These are phyloP conservation scores for Bisporella sp. DNA, from an alignment of 2,329 filamentous ascomycete species.

Conservation along the genomic window DNA sequence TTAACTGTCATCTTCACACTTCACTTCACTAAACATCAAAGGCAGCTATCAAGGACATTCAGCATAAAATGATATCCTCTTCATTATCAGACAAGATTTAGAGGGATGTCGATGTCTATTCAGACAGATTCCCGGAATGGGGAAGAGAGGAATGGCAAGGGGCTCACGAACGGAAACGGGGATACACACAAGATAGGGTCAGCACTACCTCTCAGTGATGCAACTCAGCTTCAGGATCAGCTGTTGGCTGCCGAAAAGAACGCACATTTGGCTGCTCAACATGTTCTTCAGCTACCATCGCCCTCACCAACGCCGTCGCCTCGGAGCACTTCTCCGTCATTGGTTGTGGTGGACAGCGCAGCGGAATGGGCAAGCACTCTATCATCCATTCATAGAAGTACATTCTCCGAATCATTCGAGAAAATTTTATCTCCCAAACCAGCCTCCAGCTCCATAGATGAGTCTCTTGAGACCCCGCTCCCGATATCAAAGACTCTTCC, in stretches of 20 bases:
- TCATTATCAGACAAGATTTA: not conserved
- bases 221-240: not conserved
- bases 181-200: too few species aligned
- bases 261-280: constrained; percentile 11
- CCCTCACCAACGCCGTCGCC: constrained; percentile 22
- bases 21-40: too few species aligned
- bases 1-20: too few species aligned
- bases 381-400: not conserved
- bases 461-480: constrained; percentile 11
- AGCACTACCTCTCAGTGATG: too few species aligned
- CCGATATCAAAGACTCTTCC: constrained; percentile 17
- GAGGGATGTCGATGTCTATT: not conserved
- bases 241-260: not conserved
- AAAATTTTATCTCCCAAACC: constrained; percentile 2
- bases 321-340: constrained; percentile 16
- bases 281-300: constrained; percentile 18
- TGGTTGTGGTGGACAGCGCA: constrained; percentile 10
- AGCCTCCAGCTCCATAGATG: constrained; percentile 2
- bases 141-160: too few species aligned
- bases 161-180: too few species aligned
- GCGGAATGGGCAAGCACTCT: not conserved
- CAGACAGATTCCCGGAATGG: too few species aligned
- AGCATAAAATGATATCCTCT: too few species aligned
- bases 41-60: too few species aligned
- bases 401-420: constrained; percentile 12